Conservation (phyloP, 371 early-diverging fungal genomes). For the Lichtheimia hyalospora region DNA sequence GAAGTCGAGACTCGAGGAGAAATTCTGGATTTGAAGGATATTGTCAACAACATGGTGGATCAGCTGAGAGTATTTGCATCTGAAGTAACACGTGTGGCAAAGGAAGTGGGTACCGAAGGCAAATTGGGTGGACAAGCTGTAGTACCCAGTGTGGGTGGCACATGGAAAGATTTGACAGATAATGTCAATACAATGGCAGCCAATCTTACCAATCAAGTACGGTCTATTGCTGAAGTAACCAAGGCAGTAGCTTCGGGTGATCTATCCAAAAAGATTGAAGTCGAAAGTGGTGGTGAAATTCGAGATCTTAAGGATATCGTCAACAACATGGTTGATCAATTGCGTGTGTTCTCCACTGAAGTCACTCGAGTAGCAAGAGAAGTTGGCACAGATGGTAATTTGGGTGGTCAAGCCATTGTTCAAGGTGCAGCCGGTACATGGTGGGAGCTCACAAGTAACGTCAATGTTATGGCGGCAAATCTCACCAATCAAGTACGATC, state of each 20-base stretch:
- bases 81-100: conserved; percentile 62
- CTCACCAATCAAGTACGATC: conserved; percentile 59
- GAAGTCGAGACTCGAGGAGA: conserved; percentile 71
- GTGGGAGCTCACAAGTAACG: conserved; percentile 54
- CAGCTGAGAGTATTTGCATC: conserved; percentile 54
- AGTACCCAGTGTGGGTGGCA: conserved; percentile 55
- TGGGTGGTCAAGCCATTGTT: conserved; percentile 49
- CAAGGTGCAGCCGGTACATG: conserved; percentile 54
- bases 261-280: conserved; percentile 46
- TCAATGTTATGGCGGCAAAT: conserved; percentile 57
- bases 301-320: conserved; percentile 39
- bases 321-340: conserved; percentile 59
- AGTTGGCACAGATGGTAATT: conserved; percentile 59
- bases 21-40: conserved; percentile 67
- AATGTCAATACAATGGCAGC: conserved; percentile 69
- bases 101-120: conserved; percentile 63
- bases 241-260: conserved; percentile 56
- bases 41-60: conserved; percentile 74
- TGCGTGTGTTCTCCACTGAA: conserved; percentile 46
- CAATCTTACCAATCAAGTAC: conserved; percentile 63
- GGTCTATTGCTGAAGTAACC: conserved; percentile 59
- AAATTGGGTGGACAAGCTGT: conserved; percentile 55
- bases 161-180: conserved; percentile 63
- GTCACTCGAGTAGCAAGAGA: conserved; percentile 48
- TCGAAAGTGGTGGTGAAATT: conserved; percentile 50